A percentile compares a stretch with the other conserved stretches of the same genome.
These are phyloP conservation scores for Boletus rufocinnamomeus DNA, from an alignment of 768 basidiomycete genomes.

Conservation along the genomic window DNA sequence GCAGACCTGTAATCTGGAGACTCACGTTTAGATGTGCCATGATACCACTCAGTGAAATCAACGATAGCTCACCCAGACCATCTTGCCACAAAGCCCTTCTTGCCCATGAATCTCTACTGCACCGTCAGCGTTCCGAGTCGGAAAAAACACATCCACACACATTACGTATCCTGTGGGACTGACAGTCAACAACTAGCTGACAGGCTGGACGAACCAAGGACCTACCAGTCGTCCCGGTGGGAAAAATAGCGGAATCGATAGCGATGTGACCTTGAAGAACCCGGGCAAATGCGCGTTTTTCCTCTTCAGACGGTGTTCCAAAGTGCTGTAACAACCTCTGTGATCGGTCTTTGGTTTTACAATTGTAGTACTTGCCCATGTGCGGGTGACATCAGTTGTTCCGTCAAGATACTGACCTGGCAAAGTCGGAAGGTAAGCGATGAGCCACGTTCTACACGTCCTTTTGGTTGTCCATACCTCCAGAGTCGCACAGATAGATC, in stretches of 20 bases:
- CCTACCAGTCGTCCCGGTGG: constrained; percentile 73
- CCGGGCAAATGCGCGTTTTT: constrained; percentile 86
- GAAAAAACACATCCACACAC: constrained; percentile 37
- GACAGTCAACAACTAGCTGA: background rate
- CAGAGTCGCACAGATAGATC: constrained; percentile 85
- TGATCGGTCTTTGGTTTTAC: background rate
- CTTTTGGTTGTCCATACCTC: constrained; percentile 48
- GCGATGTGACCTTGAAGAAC: constrained; percentile 92
- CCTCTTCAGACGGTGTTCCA: constrained; percentile 77
- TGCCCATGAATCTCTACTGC: constrained; percentile 74
- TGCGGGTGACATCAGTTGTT: constrained; percentile 93
- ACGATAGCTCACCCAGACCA: constrained; percentile 63
- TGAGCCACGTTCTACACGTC: background rate
- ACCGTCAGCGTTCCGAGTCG: constrained; percentile 1
- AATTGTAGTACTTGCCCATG: constrained; percentile 57
- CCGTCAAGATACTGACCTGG: constrained; percentile 86
- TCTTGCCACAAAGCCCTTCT: constrained; percentile 81
- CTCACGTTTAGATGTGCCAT: background rate
- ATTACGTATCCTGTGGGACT: constrained; percentile 50
- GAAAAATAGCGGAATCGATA: constrained; percentile 84
- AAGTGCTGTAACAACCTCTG: constrained; percentile 62
- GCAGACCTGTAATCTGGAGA: constrained; percentile 57
- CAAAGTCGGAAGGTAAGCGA: background rate
- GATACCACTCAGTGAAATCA: background rate
- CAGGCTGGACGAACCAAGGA: background rate